Percentiles rank a stretch among this genome's conserved stretches.
phyloP scores from a whole-genome alignment of 352 stramenopile genomes.

The Globisporangium megalacanthum region DNA sequence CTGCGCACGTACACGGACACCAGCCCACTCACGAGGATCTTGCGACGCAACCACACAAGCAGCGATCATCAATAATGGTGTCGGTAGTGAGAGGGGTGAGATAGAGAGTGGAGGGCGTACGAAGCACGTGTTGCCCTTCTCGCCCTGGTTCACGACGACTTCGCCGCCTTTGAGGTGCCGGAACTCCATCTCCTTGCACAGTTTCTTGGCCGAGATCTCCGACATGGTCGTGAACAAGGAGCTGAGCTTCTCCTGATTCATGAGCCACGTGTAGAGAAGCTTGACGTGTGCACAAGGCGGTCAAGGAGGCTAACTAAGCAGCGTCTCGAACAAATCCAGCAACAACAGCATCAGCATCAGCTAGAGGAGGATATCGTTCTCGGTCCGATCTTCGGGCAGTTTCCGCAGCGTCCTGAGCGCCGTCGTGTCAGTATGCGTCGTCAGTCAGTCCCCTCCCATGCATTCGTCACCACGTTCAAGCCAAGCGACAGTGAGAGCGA shows the following conservation, averaged over 20 bases:
- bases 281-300: slow-evolving; percentile 32
- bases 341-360: background rate
- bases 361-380: slow-evolving; percentile 48
- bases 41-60: background rate
- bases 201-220: slow-evolving; percentile 76
- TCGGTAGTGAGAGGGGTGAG: too few relatives aligned
- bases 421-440: background rate
- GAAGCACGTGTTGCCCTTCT: slow-evolving; percentile 85
- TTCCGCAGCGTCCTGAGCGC: slow-evolving; percentile 50
- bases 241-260: slow-evolving; percentile 85
- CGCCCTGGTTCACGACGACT: slow-evolving; percentile 77
- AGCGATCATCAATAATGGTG: too few relatives aligned
- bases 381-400: slow-evolving; percentile 52
- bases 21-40: slow-evolving; percentile 81
- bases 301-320: slow-evolving; percentile 6
- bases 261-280: slow-evolving; percentile 77
- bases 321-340: background rate
- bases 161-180: slow-evolving; percentile 57
- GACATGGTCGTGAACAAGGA: slow-evolving; percentile 85
- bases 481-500: background rate
- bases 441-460: background rate
- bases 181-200: slow-evolving; percentile 87
- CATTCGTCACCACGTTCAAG: too few relatives aligned
- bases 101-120: slow-evolving; percentile 17
- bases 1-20: slow-evolving; percentile 69